A percentile compares a stretch with the other conserved stretches of the same genome.
Conservation (phyloP, 495 filamentous ascomycete species). For the Polyplosphaeria fusca region DNA sequence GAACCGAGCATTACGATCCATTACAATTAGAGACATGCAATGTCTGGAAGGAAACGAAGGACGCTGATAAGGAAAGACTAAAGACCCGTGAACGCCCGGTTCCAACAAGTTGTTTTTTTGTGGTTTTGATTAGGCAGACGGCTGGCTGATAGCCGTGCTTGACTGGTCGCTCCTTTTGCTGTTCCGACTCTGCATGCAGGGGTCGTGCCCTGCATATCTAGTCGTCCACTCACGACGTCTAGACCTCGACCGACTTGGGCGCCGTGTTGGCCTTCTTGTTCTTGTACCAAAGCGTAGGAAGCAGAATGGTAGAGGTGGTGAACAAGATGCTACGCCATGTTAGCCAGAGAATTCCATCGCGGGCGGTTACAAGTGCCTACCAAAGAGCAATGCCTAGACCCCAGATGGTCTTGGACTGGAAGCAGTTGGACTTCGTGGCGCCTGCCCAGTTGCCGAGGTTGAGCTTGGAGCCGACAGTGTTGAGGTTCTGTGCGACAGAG, state of each 20-base stretch:
- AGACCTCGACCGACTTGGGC: slow-evolving; percentile 33
- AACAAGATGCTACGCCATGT: slow-evolving; percentile 38
- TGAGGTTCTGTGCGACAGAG: slow-evolving; percentile 42
- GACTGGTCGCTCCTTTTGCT: slow-evolving; percentile 20
- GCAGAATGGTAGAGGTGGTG: slow-evolving; percentile 37
- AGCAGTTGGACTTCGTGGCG: slow-evolving; percentile 67
- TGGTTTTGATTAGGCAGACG: slow-evolving; percentile 5
- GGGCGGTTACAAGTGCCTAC: slow-evolving; percentile 43
- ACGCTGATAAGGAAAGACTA: too few species aligned
- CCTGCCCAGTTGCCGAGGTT: slow-evolving; percentile 61
- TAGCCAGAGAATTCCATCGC: neutral
- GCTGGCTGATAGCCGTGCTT: slow-evolving; percentile 21
- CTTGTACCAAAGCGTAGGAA: slow-evolving; percentile 44
- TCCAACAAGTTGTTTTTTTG: slow-evolving; percentile 8
- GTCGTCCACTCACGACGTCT: neutral
- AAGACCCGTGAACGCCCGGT: neutral
- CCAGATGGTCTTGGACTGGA: slow-evolving; percentile 86
- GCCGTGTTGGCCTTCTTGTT: slow-evolving; percentile 39
- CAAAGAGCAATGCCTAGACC: slow-evolving; percentile 79
- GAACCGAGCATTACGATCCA: slow-evolving; percentile 9
- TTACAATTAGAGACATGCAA: slow-evolving; percentile 37
- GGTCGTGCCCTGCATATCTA: neutral
- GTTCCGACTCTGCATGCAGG: neutral
- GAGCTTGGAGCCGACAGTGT: slow-evolving; percentile 42
- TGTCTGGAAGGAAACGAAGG: slow-evolving; percentile 27